Evolutionary conservation across 208 protist species (phyloP).

Genomic region (Trypanosoma lewisi): DNA sequence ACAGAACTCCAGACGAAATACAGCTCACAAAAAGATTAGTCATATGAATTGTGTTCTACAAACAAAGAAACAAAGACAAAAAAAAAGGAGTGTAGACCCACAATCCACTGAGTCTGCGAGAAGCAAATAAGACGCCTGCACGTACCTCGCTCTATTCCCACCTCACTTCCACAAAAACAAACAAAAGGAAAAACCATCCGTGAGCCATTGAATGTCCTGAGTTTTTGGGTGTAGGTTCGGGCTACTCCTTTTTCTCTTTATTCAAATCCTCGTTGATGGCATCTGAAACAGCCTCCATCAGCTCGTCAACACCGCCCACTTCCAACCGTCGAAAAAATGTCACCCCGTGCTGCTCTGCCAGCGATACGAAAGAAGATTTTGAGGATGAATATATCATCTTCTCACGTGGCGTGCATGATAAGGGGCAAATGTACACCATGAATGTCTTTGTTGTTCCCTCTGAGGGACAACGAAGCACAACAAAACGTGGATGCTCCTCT

Average conservation of each 20-base stretch:
- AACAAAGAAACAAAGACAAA: slow-evolving; percentile 16
- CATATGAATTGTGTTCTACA: not conserved
- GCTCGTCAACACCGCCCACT: slow-evolving; percentile 37
- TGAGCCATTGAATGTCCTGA: slow-evolving; percentile 32
- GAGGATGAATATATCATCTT: slow-evolving; percentile 77
- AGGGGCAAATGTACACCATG: slow-evolving; percentile 82
- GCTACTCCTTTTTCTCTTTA: slow-evolving; percentile 7
- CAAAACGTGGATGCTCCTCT: slow-evolving; percentile 34
- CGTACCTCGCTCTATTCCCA: no score
- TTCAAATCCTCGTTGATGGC: slow-evolving; percentile 22
- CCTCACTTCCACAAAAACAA: no score
- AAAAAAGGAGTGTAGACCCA: slow-evolving; percentile 6
- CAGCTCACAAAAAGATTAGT: no score
- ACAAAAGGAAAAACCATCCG: slow-evolving; percentile 58
- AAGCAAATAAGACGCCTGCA: no score
- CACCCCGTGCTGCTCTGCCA: slow-evolving; percentile 39
- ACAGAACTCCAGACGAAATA: no score
- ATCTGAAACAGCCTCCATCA: slow-evolving; percentile 44
- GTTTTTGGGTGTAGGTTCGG: slow-evolving; percentile 14
- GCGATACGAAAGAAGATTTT: slow-evolving; percentile 59
- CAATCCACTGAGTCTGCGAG: no score
- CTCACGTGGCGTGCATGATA: slow-evolving; percentile 49
- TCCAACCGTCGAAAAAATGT: slow-evolving; percentile 53
- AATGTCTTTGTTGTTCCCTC: slow-evolving; percentile 26
- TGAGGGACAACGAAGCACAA: slow-evolving; percentile 21